Evolutionary conservation across 140 eudicot species (phyloP), one percentile per base, ranked within the genome.

Genomic region (Senecio squalidus): DNA sequence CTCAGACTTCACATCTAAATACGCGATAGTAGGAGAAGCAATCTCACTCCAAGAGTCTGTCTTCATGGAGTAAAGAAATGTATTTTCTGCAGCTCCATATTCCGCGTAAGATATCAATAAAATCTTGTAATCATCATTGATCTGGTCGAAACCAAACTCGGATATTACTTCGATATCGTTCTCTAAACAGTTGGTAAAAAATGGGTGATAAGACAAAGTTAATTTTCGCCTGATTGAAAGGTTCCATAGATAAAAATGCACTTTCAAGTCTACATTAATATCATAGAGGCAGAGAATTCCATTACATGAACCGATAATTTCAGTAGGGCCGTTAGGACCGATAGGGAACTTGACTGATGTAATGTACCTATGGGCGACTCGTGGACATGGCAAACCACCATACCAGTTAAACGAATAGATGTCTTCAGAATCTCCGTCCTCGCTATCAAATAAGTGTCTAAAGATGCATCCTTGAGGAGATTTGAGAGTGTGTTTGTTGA

Each of bases 241-340:
- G 20, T 24, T 49, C 55, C 55, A 49, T 24, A 49, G 16, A 24
- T 1, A 10, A 49, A 49, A 16, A 16, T 11, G n/a, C n/a, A n/a
- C 16, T 2, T 18, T 5, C 1, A 4, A 46, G 6, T 20, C 9
- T 38, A 15, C 9, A 0, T 45, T 24, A 56, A 46, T 20, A 39
- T 58, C 60, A 6, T n/a, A 17, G 3, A 79, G 36, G 29, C 78
- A 71, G 2, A 75, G n/a, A 30, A 80, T 27, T 2, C 85, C 81
- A 26, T 79, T 74, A 29, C 53, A 71, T 8, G 61, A 64, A 33
- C 81, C 78, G 9, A 71, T 70, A 8, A 48, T 34, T 43, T 6
- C 45, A 13, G n/a, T n/a, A n/a, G n/a, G n/a, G n/a, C 40, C 40
- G 13, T 7, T 2, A 47, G 18, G 18, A 27, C 0, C 13, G 14